phyloP scores from a whole-genome alignment of 345 rosid genomes.

The Pistacia atlantica region DNA sequence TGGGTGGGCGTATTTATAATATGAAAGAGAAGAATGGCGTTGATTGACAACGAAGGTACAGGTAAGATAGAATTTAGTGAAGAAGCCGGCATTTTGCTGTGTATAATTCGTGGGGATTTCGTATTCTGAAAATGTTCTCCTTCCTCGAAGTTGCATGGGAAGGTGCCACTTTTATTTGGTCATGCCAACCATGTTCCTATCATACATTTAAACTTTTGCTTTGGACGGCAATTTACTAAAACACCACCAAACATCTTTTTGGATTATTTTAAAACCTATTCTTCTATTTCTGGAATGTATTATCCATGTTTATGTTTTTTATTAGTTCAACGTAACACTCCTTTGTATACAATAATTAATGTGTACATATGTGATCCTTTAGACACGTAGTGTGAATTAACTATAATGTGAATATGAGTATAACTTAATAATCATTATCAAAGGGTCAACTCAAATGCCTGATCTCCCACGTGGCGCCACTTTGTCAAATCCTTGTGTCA shows the following conservation, averaged over 20 bases:
- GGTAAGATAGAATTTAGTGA: not conserved
- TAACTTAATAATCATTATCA: too few species aligned
- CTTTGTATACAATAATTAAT: too few species aligned
- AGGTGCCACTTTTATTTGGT: slow-evolving; percentile 20
- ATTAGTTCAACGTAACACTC: too few species aligned
- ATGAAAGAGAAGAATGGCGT: slow-evolving; percentile 6
- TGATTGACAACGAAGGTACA: slow-evolving; percentile 37
- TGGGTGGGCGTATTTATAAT: slow-evolving; percentile 15
- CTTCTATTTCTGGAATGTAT: too few species aligned
- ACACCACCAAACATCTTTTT: not conserved
- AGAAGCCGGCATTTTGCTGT: slow-evolving; percentile 14
- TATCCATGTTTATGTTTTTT: too few species aligned
- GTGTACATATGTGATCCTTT: too few species aligned
- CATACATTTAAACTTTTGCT: not conserved
- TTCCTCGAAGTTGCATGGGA: slow-evolving; percentile 59
- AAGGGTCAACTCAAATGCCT: too few species aligned
- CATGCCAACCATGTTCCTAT: slow-evolving; percentile 16
- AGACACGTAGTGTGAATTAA: too few species aligned
- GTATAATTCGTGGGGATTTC: slow-evolving; percentile 13
- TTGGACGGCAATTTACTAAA: not conserved
- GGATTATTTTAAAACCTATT: not conserved
- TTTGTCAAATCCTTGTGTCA: too few species aligned
- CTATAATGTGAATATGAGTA: too few species aligned
- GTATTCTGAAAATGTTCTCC: slow-evolving; percentile 11
- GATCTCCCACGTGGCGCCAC: too few species aligned